phyloP scores from a whole-genome alignment of 2,329 filamentous ascomycete species.

The Phyllosticta capitalensis region DNA sequence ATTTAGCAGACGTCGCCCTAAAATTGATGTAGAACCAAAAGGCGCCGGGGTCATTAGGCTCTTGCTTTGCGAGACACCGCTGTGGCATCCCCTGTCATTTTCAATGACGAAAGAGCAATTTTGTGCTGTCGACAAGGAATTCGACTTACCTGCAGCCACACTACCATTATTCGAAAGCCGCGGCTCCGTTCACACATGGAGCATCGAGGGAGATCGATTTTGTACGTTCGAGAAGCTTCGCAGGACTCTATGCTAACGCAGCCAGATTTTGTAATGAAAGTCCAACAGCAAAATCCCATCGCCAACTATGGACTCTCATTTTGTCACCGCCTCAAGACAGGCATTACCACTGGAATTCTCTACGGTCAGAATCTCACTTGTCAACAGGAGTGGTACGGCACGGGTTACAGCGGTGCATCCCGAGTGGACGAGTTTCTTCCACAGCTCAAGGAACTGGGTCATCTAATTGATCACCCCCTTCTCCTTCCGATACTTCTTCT shows the following conservation, averaged over 20 bases:
- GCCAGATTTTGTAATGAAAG: background rate
- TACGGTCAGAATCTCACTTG: background rate
- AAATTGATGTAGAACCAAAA: background rate
- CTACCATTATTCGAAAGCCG: constrained; percentile 2
- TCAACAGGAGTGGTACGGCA: background rate
- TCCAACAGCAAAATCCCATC: background rate
- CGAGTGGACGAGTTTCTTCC: background rate
- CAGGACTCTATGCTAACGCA: background rate
- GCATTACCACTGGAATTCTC: constrained; percentile 2
- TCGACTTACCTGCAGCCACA: constrained; percentile 1
- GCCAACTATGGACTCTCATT: background rate
- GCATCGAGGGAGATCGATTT: background rate
- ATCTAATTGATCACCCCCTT: background rate
- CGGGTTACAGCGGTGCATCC: background rate
- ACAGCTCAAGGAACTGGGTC: background rate
- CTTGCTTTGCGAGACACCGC: constrained; percentile 2
- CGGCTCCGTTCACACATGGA: background rate
- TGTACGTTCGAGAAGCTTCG: background rate
- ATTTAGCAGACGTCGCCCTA: background rate
- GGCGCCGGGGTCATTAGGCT: constrained; percentile 1
- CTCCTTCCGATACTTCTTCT: background rate
- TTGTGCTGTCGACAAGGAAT: background rate
- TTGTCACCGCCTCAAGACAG: background rate
- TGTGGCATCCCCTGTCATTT: background rate
- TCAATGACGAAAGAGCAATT: constrained; percentile 1